Evolutionary conservation across 805 yeast species (phyloP), one percentile per base, ranked within the genome.

Genomic region (Metschnikowia vanudenii): DNA sequence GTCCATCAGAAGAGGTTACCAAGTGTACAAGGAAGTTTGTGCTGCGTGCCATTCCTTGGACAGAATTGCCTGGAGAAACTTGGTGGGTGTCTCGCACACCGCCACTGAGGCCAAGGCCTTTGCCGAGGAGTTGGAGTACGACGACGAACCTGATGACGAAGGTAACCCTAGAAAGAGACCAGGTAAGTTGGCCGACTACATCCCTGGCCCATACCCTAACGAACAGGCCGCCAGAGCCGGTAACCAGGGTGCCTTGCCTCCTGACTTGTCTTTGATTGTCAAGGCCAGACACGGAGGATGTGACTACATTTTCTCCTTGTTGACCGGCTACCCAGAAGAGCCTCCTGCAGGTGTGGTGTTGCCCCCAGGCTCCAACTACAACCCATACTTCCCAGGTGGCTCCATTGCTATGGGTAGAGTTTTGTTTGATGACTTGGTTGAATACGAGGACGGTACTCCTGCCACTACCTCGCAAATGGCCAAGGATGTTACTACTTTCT

Each of bases 371-470:
- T 72, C 96, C 53, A 94, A 94, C 84, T 94, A 94, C 77, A 94
- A 94, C 81, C 99, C 99, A 65, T 94, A 94, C 80, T 94, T 94
- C 96, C 98, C 99, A 69, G 98, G 98, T 75, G 98, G 99, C 57
- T 80, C 97, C 36, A 92, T 94, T 77, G 99, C 97, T 60, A 94
- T 94, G 99, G 98, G 88, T 67, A 88, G 99, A 78, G 98, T 92
- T 50, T 79, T 94, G 70, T 94, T 91, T 61, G 99, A 94, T 68
- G 99, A 88, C 57, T 79, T 94, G 65, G 99, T 94, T 55, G 99
- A 94, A 78, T 94, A 84, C 74, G 99, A 94, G 71, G 99, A 94
- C 69, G 99, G 99, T 66, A 94, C 99, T 50, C 96, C 96, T 50
- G 98, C 99, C 45, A 84, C 98, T 45, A 86, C 98, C 54, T 85